Base-by-base conservation (phyloP, 257 asterid genomes). In the Forsythia viridissima region DNA sequence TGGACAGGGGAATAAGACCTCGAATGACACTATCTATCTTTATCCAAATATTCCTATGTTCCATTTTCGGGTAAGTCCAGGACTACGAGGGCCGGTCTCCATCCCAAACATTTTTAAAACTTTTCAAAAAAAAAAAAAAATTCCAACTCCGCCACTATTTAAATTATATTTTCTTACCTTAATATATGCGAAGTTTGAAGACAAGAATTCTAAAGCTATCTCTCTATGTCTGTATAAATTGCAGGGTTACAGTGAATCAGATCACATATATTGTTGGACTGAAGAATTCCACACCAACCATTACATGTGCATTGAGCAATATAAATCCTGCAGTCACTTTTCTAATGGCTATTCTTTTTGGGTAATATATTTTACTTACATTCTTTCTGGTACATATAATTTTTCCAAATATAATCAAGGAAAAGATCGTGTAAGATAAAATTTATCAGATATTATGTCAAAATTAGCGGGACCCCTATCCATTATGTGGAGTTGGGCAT, bases 241-340 rank as follows among this genome's bases (percentile, higher is more conserved):
- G 89, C 96, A 95, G 99, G 79, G 94, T 87, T 3, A 86, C 98
- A 3, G 74, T 92, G 86, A 93, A 92, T 78, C 99, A 95, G 61
- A 89, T 93, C 77, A 89, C 97, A 12, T 95, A 90, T 82, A 88
- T 95, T 77, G 88, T 93, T 75, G 99, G 99, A 52, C 83, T 95
- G 39, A 95, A 93, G 85, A 81, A 92, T 79, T 93, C 97, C 16
- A 89, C 93, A 79, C 99, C 99, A 79, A 95, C 99, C 0, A 87
- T 93, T 44, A 93, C 98, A 4, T 90, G 98, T 75, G 98, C 99
- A 63, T 79, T 93, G 85, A 80, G 85, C 83, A 95, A 95, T 81
- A 83, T 90, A 44, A 86, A 77, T 72, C 99, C 99, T 24, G 98
- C 97, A 0, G 82, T 95, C 77, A 95, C 99, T 40, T 95, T 89